These are phyloP conservation scores for Posidonia oceanica DNA, from an alignment of 116 monocot species.

Conservation along the genomic window DNA sequence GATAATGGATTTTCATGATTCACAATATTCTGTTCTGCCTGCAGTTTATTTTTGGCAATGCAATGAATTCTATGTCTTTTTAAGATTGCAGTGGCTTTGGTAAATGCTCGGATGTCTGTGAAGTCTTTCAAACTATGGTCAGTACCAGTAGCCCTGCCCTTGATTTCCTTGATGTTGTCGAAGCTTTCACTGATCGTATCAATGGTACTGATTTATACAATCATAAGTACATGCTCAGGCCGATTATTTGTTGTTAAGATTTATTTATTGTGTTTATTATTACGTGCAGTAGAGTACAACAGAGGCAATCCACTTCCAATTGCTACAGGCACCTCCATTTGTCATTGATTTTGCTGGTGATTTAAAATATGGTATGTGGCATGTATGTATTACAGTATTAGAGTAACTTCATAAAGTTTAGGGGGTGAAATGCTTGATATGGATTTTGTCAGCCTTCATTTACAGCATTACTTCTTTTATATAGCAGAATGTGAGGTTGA, in stretches of 20 bases:
- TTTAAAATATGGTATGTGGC: conserved; percentile 74
- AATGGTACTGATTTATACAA: conserved; percentile 26
- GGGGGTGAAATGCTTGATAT: not conserved
- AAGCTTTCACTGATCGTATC: conserved; percentile 75
- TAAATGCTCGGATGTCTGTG: conserved; percentile 84
- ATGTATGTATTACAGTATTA: not conserved
- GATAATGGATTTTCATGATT: not conserved
- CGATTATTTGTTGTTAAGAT: not conserved
- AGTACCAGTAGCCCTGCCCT: conserved; percentile 31
- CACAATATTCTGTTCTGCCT: not conserved
- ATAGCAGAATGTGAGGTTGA: conserved; percentile 44
- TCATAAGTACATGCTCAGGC: not conserved
- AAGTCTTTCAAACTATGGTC: conserved; percentile 87
- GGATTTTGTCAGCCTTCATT: not conserved
- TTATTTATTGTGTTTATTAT: conserved; percentile 14
- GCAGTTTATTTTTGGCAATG: no score
- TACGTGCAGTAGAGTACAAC: conserved; percentile 48
- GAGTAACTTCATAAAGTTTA: no score
- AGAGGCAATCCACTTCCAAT: conserved; percentile 76
- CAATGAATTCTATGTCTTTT: conserved; percentile 1
- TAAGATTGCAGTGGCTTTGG: conserved; percentile 68
- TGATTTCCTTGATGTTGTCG: conserved; percentile 81
- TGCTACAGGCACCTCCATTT: conserved; percentile 64
- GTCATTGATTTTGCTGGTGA: conserved; percentile 81
- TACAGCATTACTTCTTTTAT: not conserved